Conservation (phyloP, 106 monocot genomes). For the Platanthera zijinensis region DNA sequence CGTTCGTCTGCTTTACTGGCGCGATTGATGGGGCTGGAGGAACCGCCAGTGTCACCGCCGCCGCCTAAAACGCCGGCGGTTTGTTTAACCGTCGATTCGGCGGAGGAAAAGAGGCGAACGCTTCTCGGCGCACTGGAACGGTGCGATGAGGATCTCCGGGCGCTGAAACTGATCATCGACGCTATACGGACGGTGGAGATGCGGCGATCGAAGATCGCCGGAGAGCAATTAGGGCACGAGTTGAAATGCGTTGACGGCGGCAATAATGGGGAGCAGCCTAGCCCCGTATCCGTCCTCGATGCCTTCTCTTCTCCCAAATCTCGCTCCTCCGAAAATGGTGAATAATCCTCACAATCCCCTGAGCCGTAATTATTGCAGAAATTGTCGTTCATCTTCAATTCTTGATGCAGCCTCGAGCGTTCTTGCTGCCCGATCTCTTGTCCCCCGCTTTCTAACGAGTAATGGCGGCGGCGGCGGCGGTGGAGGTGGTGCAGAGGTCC, state of each 20-base stretch:
- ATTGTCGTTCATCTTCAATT: not conserved
- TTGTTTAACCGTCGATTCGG: not conserved
- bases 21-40: constrained; percentile 3
- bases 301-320: not conserved
- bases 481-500: not conserved
- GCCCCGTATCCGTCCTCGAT: constrained; percentile 8
- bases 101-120: constrained; percentile 7
- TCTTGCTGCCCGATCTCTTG: too few species aligned
- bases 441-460: not conserved
- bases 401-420: not conserved
- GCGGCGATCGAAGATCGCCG: not conserved
- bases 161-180: constrained; percentile 6
- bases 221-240: not conserved
- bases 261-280: not conserved
- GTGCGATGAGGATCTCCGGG: constrained; percentile 6
- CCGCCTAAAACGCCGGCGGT: too few species aligned
- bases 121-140: constrained; percentile 1
- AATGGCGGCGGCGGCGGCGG: not conserved
- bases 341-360: not conserved
- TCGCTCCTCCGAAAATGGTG: not conserved
- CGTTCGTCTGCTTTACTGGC: not conserved
- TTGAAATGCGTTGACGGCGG: not conserved
- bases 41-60: not conserved
- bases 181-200: constrained; percentile 8
- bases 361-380: not conserved